Conservation (phyloP, 1,139 yeast genomes). For the Taiozyma sp. region DNA sequence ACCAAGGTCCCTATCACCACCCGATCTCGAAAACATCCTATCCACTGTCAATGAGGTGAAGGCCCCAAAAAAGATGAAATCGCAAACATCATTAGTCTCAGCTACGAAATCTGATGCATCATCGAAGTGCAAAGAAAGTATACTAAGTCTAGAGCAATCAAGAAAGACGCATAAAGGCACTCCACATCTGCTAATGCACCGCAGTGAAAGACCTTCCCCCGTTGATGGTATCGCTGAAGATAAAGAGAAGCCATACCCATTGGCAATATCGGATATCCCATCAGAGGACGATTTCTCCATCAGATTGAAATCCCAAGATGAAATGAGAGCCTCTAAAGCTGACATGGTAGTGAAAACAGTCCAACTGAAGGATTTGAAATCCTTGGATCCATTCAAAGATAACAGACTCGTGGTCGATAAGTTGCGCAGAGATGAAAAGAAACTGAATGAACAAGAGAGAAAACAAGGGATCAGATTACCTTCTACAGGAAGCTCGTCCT, state of each 20-base stretch:
- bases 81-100: slow-evolving; percentile 9
- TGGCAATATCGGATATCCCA: not conserved
- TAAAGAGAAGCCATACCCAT: not conserved
- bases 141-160: slow-evolving; percentile 17
- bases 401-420: not conserved
- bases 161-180: slow-evolving; percentile 16
- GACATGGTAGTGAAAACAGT: not conserved
- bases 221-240: not conserved
- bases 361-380: not conserved
- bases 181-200: slow-evolving; percentile 6
- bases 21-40: not conserved
- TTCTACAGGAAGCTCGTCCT: not conserved
- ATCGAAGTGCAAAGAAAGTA: slow-evolving; percentile 9
- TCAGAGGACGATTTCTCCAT: not conserved
- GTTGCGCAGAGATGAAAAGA: not conserved
- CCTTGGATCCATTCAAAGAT: not conserved
- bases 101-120: slow-evolving; percentile 3
- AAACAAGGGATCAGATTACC: not conserved
- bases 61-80: slow-evolving; percentile 1
- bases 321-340: not conserved
- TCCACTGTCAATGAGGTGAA: not conserved
- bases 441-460: not conserved
- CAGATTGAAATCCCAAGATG: not conserved
- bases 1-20: not conserved
- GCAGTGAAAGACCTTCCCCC: not conserved